These are phyloP conservation scores for Pichia sp. DNA, from an alignment of 1,139 yeast species.

Conservation along the genomic window DNA sequence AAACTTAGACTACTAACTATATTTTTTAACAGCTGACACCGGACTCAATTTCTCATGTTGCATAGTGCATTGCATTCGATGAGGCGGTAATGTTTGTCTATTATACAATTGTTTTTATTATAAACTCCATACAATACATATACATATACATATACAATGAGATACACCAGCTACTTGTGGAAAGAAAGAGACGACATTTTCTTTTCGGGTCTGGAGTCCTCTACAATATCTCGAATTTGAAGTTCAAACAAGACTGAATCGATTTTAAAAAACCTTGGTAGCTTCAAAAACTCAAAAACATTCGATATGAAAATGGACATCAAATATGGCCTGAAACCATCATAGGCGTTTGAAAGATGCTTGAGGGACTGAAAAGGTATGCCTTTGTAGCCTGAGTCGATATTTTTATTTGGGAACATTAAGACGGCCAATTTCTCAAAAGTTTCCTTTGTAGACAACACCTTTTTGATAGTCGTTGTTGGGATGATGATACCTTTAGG, in stretches of 20 bases:
- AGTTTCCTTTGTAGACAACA: constrained; percentile 13
- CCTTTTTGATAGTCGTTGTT: constrained; percentile 6
- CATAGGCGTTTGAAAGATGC: constrained; percentile 11
- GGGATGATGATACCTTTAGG: constrained; percentile 11
- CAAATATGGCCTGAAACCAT: constrained; percentile 17
- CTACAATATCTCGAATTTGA: constrained; percentile 11
- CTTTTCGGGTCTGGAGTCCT: neutral
- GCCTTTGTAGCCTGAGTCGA: constrained; percentile 3
- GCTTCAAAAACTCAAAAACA: constrained; percentile 14
- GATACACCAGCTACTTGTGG: no score
- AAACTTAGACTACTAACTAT: no score
- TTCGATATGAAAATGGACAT: constrained; percentile 13
- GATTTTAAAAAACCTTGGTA: constrained; percentile 17
- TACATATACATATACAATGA: no score
- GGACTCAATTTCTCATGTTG: no score
- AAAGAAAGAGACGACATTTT: no score
- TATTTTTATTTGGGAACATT: constrained; percentile 13
- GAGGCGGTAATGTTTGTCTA: no score
- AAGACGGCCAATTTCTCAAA: constrained; percentile 11
- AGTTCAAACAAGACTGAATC: constrained; percentile 18
- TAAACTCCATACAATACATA: no score
- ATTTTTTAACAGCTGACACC: no score
- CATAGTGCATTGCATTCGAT: no score
- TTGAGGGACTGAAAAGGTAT: constrained; percentile 2
- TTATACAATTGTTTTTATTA: no score